Conservation (phyloP, 2,329 filamentous ascomycete genomes). For the Diaporthe longicolla region DNA sequence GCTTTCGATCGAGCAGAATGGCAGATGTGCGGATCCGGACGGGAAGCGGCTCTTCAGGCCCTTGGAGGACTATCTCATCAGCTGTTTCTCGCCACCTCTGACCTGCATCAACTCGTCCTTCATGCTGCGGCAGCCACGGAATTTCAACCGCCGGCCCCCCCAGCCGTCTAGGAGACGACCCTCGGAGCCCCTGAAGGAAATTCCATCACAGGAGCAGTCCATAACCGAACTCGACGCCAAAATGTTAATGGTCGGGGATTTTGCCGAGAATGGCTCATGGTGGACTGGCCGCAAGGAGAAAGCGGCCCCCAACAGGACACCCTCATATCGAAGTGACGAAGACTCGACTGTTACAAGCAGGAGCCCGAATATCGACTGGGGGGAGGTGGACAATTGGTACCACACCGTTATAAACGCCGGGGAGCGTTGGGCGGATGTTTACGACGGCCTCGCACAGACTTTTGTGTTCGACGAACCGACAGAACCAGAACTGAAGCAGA, state of each 20-base stretch:
- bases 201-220: conserved; percentile 54
- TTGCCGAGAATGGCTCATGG: conserved; percentile 87
- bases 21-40: conserved; percentile 49
- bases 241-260: conserved; percentile 78
- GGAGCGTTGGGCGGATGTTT: conserved; percentile 73
- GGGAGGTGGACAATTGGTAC: conserved; percentile 81
- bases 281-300: conserved; percentile 76
- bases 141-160: conserved; percentile 47
- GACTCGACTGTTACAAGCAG: conserved; percentile 65
- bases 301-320: conserved; percentile 50
- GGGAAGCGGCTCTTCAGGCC: conserved; percentile 78
- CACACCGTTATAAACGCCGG: conserved; percentile 77
- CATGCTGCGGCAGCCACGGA: conserved; percentile 49
- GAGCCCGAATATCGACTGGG: conserved; percentile 83
- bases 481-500: conserved; percentile 56
- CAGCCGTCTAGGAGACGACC: conserved; percentile 51
- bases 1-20: conserved; percentile 42
- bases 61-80: conserved; percentile 82
- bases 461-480: conserved; percentile 48
- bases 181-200: conserved; percentile 52
- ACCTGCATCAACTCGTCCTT: conserved; percentile 86
- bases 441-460: conserved; percentile 63
- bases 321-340: conserved; percentile 53
- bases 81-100: conserved; percentile 74
- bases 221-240: conserved; percentile 80